phyloP scores from a whole-genome alignment of 73 alveolate species.

The Blepharisma japonicum region DNA sequence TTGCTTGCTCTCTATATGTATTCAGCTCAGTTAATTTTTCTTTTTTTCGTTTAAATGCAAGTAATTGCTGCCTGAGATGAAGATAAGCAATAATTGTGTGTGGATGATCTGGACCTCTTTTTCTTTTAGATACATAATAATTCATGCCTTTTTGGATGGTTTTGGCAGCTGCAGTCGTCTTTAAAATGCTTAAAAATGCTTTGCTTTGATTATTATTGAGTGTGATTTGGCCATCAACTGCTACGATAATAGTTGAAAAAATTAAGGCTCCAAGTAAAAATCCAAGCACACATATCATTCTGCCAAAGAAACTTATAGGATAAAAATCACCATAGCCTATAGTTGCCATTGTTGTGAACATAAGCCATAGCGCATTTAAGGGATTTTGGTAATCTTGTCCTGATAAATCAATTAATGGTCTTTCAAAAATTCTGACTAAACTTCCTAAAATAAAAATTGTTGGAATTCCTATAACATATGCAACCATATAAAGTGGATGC shows the following conservation, averaged over 20 bases:
- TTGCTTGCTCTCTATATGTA: constrained; percentile 8
- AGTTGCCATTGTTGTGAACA: constrained; percentile 25
- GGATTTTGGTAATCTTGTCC: constrained; percentile 10
- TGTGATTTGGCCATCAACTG: constrained; percentile 5
- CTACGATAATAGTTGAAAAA: not conserved
- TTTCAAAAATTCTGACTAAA: constrained; percentile 15
- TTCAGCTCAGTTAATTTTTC: constrained; percentile 2
- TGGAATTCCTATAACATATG: constrained; percentile 11
- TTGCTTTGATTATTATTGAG: constrained; percentile 1
- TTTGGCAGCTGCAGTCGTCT: not conserved
- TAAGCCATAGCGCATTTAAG: constrained; percentile 3
- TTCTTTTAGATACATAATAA: not conserved
- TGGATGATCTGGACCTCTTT: not conserved
- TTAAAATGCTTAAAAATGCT: constrained; percentile 1
- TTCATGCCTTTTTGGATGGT: constrained; percentile 7
- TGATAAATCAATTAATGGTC: constrained; percentile 5
- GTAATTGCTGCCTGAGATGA: not conserved
- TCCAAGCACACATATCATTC: constrained; percentile 8
- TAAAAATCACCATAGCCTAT: constrained; percentile 20
- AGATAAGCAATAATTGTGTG: not conserved
- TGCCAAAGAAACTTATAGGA: constrained; percentile 15
- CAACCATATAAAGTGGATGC: constrained; percentile 13
- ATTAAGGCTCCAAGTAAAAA: constrained; percentile 1
- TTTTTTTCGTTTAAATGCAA: not conserved
- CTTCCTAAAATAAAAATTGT: constrained; percentile 1